A percentile compares a stretch with the other conserved stretches of the same genome.
phyloP scores from a whole-genome alignment of 2,329 filamentous ascomycete genomes.

The Tolypocladium tropicale region DNA sequence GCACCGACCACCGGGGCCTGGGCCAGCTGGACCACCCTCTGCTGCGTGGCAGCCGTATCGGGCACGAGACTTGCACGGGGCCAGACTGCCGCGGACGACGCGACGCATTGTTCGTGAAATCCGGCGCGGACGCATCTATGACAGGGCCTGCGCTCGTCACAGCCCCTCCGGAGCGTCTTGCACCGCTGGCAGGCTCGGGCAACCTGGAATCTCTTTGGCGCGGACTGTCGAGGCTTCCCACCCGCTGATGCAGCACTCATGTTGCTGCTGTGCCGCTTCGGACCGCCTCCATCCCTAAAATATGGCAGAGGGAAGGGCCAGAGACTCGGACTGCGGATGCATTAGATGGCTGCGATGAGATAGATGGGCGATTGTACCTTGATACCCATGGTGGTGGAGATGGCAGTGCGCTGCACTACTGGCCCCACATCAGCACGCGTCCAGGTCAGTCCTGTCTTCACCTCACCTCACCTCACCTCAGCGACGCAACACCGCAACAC shows the following conservation, averaged over 20 bases:
- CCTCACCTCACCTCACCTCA: neutral
- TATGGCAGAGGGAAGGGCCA: too few species aligned
- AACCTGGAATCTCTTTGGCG: slow-evolving; percentile 28
- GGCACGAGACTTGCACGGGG: slow-evolving; percentile 1
- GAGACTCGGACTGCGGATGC: too few species aligned
- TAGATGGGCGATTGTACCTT: too few species aligned
- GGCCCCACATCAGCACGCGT: neutral
- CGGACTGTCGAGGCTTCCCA: neutral
- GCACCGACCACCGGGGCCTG: slow-evolving; percentile 23
- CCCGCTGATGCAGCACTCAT: neutral
- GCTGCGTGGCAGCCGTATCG: slow-evolving; percentile 4
- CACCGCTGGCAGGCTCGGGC: slow-evolving; percentile 32
- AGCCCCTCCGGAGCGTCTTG: slow-evolving; percentile 30
- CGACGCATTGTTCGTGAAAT: slow-evolving; percentile 26
- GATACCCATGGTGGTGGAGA: too few species aligned
- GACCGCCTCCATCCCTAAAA: neutral
- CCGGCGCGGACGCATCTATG: slow-evolving; percentile 30
- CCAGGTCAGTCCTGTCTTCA: too few species aligned
- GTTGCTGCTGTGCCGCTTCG: neutral
- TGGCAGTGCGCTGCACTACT: too few species aligned
- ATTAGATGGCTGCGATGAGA: too few species aligned
- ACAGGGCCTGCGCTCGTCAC: slow-evolving; percentile 33
- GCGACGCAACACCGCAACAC: too few species aligned
- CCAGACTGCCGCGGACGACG: neutral
- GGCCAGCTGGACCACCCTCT: slow-evolving; percentile 22